These are phyloP conservation scores for Cladophialophora carrionii DNA, from an alignment of 2,329 filamentous ascomycete species.

Conservation along the genomic window DNA sequence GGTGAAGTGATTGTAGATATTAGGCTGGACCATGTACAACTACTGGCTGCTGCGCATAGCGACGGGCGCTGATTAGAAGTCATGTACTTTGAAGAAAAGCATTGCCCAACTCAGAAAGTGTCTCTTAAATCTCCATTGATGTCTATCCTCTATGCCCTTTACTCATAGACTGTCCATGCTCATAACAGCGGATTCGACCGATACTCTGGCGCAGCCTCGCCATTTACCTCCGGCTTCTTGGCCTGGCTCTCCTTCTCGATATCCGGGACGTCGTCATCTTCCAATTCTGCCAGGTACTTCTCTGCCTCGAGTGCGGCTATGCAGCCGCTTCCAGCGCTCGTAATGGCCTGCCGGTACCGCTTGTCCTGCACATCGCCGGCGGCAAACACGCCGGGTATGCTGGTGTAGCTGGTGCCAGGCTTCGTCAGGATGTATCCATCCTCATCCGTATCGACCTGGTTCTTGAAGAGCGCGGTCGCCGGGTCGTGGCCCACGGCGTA, in stretches of 20 bases:
- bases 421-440: conserved; percentile 91
- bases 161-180: neutral
- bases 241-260: conserved; percentile 52
- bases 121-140: neutral
- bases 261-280: conserved; percentile 53
- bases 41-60: conserved; percentile 9
- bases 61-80: conserved; percentile 13
- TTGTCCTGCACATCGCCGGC: conserved; percentile 99
- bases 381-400: conserved; percentile 88
- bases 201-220: conserved; percentile 61
- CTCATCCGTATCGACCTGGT: conserved; percentile 80
- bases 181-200: conserved; percentile 66
- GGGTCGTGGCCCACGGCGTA: conserved; percentile 98
- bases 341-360: conserved; percentile 95
- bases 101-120: neutral
- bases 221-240: conserved; percentile 57
- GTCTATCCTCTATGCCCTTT: neutral
- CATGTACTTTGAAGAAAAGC: neutral
- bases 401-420: conserved; percentile 86
- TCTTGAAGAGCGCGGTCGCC: conserved; percentile 87
- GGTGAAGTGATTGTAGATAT: conserved; percentile 55
- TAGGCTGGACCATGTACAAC: conserved; percentile 16
- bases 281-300: conserved; percentile 81
- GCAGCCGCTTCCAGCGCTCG: conserved; percentile 92
- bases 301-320: conserved; percentile 95